Percentiles rank a stretch among this genome's conserved stretches.
Conservation (phyloP, 2,329 filamentous ascomycete genomes). For the Nemania abortiva region DNA sequence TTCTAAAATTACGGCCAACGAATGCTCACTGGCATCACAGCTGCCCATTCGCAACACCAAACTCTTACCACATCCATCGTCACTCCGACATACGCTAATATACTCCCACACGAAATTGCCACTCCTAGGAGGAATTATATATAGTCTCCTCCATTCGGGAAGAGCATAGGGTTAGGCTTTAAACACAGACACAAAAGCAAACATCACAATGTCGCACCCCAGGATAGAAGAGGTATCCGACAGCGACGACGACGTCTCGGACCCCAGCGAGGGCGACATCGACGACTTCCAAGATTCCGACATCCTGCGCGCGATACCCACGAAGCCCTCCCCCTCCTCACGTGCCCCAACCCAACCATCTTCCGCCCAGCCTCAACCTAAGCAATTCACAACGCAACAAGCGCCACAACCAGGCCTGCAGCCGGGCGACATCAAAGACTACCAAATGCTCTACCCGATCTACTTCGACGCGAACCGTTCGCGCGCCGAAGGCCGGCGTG, state of each 20-base stretch:
- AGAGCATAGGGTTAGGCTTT: background rate
- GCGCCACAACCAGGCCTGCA: conserved; percentile 57
- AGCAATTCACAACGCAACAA: conserved; percentile 34
- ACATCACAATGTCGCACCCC: conserved; percentile 78
- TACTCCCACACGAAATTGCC: background rate
- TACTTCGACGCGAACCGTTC: conserved; percentile 88
- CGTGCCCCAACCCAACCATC: conserved; percentile 46
- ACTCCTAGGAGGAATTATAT: background rate
- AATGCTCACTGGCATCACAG: conserved; percentile 9
- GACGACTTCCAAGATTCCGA: conserved; percentile 70
- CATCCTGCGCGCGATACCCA: conserved; percentile 63
- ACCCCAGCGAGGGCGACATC: conserved; percentile 90
- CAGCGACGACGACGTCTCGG: conserved; percentile 75
- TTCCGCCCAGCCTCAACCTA: too few species aligned
- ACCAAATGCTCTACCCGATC: conserved; percentile 91
- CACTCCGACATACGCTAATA: background rate
- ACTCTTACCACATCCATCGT: conserved; percentile 2
- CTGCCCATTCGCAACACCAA: background rate
- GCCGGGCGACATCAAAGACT: conserved; percentile 74
- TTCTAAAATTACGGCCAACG: conserved; percentile 27
- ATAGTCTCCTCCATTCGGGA: background rate
- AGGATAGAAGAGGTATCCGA: conserved; percentile 93
- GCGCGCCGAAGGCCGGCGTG: conserved; percentile 84
- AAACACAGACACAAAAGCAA: conserved; percentile 7
- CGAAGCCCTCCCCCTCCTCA: conserved; percentile 51